Percentiles rank a stretch among this genome's conserved stretches.
Evolutionary conservation across 257 asterid species (phyloP).

Genomic region (Nicotiana tomentosiformis): DNA sequence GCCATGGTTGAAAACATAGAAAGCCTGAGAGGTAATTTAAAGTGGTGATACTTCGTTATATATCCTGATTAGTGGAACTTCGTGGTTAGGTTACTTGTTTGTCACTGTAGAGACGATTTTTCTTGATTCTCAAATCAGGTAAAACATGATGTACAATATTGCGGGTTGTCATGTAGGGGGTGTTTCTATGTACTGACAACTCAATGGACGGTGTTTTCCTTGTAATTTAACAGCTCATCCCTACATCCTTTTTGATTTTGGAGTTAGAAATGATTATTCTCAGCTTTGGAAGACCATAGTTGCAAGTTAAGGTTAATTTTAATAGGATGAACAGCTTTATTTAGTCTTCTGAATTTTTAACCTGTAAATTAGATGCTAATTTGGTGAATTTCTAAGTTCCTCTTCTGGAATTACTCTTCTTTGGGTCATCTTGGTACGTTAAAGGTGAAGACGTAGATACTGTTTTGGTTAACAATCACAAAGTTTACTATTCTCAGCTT

Average conservation of each 20-base stretch:
- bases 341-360: background rate
- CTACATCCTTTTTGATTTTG: background rate
- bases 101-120: background rate
- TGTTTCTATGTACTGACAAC: background rate
- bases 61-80: background rate
- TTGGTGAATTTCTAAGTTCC: background rate
- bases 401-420: constrained; percentile 1
- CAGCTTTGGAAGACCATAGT: background rate
- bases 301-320: background rate
- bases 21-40: constrained; percentile 68
- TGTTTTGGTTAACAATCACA: background rate
- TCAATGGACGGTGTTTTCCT: constrained; percentile 1
- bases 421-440: background rate
- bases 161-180: constrained; percentile 6
- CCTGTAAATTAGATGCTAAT: constrained; percentile 2
- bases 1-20: constrained; percentile 50
- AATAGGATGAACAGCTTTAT: background rate
- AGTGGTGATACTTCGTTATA: background rate
- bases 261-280: background rate
- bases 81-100: background rate
- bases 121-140: background rate
- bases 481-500: constrained; percentile 18
- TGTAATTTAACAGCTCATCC: constrained; percentile 1
- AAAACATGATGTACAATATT: background rate
- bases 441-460: background rate